phyloP scores from a whole-genome alignment of 2,329 filamentous ascomycete species.

The Cercospora sp. region DNA sequence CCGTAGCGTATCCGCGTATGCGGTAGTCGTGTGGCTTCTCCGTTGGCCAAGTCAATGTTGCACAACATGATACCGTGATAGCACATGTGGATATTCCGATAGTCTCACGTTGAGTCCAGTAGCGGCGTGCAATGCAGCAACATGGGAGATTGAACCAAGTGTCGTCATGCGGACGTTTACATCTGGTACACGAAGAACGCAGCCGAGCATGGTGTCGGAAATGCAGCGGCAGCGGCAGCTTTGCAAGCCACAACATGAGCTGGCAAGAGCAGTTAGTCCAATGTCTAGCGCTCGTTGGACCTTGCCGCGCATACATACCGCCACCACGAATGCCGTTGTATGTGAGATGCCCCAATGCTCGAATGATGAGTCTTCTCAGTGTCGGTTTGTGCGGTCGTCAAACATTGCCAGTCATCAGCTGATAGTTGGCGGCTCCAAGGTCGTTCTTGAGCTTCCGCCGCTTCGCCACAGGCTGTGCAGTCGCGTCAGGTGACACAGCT shows the following conservation, averaged over 20 bases:
- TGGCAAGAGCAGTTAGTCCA: not conserved
- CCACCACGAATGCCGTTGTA: not conserved
- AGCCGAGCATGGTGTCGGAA: not conserved
- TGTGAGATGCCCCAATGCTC: not conserved
- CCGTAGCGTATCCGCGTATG: not conserved
- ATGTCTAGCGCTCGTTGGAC: not conserved
- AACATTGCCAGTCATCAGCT: not conserved
- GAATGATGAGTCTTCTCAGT: not conserved
- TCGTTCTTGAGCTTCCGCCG: not conserved
- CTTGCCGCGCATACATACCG: not conserved
- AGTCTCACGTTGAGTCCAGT: not conserved
- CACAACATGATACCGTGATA: not conserved
- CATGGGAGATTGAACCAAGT: not conserved
- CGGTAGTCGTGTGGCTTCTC: not conserved
- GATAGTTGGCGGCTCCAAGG: not conserved
- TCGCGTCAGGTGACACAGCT: not conserved
- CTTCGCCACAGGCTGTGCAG: not conserved
- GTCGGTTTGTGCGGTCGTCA: not conserved
- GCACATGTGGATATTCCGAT: not conserved
- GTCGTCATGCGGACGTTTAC: slow-evolving; percentile 4
- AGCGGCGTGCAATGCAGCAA: not conserved
- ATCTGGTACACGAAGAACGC: not conserved
- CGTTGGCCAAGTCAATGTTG: not conserved
- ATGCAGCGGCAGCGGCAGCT: not conserved
- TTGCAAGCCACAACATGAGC: not conserved